Base-by-base conservation (phyloP, 2,329 filamentous ascomycete genomes). In the Sporothrix protearum region DNA sequence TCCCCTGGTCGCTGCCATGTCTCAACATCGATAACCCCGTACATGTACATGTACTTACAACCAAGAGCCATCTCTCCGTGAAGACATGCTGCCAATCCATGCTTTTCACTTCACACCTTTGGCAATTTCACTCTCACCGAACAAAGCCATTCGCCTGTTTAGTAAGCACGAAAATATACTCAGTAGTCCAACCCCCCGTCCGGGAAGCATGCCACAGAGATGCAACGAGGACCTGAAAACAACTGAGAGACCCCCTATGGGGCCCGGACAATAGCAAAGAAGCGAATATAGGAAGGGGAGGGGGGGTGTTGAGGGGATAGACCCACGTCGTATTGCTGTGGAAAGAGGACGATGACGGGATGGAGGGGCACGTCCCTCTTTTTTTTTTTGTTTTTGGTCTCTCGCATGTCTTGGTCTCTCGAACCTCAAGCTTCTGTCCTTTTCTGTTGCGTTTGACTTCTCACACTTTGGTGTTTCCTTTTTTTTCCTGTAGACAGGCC, bases 271-370 rank as follows among this genome's bases (percentile, higher is more conserved):
- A 64, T 64, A 64, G 3, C 59, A 64, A 45, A 28, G 36, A 64
- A 45, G 59, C 59, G 36, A 45, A 64, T 64, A 64, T 64, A 64
- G 59, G n/a, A n/a, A n/a, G n/a, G n/a, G n/a, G n/a, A n/a, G n/a
- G n/a, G n/a, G n/a, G n/a, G n/a, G n/a, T n/a, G n/a, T n/a, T n/a
- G n/a, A n/a, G n/a, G 59, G 57, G 57, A 61, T 61, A 19, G 7
- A 9, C 53, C 12, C 5, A 59, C 55, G 28, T 59, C 2, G 16
- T 12, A 53, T 9, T 22, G n/a, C n/a, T 28, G 49, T 14, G 28
- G 25, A 8, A 19, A 53, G 25, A 8, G 8, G 28, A 28, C 53
- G 28, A 57, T 57, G 25, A 57, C 53, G 25, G 53, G 53, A 57
- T 30, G 53, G 59, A 45, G 59, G 59, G 59, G 59, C 59, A 28